Conservation (phyloP, 768 basidiomycete genomes). For the Suillus subalutaceus region DNA sequence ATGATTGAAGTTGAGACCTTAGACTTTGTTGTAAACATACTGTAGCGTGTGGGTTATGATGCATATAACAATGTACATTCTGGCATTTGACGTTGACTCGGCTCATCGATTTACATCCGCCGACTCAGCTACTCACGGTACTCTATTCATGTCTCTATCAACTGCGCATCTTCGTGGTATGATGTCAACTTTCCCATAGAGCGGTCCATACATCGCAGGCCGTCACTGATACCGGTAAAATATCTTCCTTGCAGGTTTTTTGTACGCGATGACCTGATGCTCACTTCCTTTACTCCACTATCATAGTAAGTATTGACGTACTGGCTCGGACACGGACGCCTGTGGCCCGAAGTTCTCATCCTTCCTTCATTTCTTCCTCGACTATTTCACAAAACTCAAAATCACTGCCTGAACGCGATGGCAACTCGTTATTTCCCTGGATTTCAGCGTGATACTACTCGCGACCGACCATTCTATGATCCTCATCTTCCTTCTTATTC, state of each 20-base stretch:
- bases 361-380: slow-evolving; percentile 6
- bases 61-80: slow-evolving; percentile 1
- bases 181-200: neutral
- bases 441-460: slow-evolving; percentile 13
- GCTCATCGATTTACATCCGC: too few relatives aligned
- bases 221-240: slow-evolving; percentile 6
- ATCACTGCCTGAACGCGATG: neutral
- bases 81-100: neutral
- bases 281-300: slow-evolving; percentile 9
- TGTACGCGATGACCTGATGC: slow-evolving; percentile 2
- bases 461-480: slow-evolving; percentile 7
- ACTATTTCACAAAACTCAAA: neutral
- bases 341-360: slow-evolving; percentile 4
- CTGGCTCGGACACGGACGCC: neutral
- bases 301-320: neutral
- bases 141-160: too few relatives aligned
- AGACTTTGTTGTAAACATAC: slow-evolving; percentile 5
- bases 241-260: slow-evolving; percentile 9
- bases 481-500: slow-evolving; percentile 22
- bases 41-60: neutral
- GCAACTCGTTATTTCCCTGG: slow-evolving; percentile 12
- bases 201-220: neutral
- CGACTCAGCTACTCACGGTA: too few relatives aligned
- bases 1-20: neutral
- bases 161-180: slow-evolving; percentile 4